These are phyloP conservation scores for Alternaria gaisen DNA, from an alignment of 2,329 filamentous ascomycete species.

Conservation along the genomic window DNA sequence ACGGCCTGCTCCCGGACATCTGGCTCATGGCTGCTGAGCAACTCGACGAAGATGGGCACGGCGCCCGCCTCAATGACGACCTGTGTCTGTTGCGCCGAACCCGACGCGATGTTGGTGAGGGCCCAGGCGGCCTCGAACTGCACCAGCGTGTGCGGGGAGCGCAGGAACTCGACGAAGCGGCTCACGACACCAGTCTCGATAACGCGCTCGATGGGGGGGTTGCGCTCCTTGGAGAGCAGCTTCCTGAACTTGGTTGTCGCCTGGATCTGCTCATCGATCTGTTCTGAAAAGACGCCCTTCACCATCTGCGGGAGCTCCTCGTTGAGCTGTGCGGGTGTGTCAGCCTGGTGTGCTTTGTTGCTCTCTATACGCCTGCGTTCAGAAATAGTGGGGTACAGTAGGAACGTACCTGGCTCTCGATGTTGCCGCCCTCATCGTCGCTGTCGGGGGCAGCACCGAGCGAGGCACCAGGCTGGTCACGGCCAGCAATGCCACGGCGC, in stretches of 20 bases:
- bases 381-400: slow-evolving; percentile 28
- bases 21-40: slow-evolving; percentile 92
- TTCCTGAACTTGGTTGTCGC: slow-evolving; percentile 99
- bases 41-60: slow-evolving; percentile 97
- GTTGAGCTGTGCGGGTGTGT: slow-evolving; percentile 72
- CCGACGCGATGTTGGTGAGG: slow-evolving; percentile 98
- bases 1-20: slow-evolving; percentile 98
- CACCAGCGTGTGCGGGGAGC: slow-evolving; percentile 95
- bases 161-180: slow-evolving; percentile 97
- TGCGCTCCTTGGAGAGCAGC: slow-evolving; percentile 96
- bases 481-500: slow-evolving; percentile 88
- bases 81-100: slow-evolving; percentile 95
- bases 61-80: slow-evolving; percentile 98
- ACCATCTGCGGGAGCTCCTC: slow-evolving; percentile 99
- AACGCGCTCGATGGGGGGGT: slow-evolving; percentile 98
- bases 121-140: slow-evolving; percentile 99
- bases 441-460: slow-evolving; percentile 92
- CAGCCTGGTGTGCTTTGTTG: slow-evolving; percentile 17
- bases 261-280: slow-evolving; percentile 97
- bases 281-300: slow-evolving; percentile 95
- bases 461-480: slow-evolving; percentile 77
- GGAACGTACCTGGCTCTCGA: slow-evolving; percentile 87
- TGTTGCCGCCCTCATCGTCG: slow-evolving; percentile 94
- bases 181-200: slow-evolving; percentile 98
- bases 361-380: slow-evolving; percentile 5